These are phyloP conservation scores for Porpolomopsis calyptriformis DNA, from an alignment of 768 basidiomycete genomes.

Conservation along the genomic window DNA sequence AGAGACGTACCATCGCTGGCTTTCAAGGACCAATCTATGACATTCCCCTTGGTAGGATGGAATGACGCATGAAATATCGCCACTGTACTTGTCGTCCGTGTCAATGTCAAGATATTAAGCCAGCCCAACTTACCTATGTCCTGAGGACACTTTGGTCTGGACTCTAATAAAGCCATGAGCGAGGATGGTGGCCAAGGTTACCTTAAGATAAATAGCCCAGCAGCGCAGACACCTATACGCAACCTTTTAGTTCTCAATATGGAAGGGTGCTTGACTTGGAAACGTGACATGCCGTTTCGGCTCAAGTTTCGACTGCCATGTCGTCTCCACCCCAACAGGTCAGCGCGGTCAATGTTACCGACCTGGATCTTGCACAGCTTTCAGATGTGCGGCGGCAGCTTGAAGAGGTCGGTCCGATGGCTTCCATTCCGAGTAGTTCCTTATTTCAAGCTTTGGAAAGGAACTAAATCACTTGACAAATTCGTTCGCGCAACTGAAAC, in stretches of 20 bases:
- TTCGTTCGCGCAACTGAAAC: constrained; percentile 87
- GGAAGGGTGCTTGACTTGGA: too few relatives aligned
- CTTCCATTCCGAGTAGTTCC: constrained; percentile 1
- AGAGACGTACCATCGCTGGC: constrained; percentile 47
- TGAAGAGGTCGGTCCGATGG: constrained; percentile 58
- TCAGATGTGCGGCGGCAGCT: constrained; percentile 84
- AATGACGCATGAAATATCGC: constrained; percentile 80
- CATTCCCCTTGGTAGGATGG: constrained; percentile 72
- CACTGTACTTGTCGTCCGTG: constrained; percentile 33
- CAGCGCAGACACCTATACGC: too few relatives aligned
- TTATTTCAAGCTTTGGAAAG: constrained; percentile 30
- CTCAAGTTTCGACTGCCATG: constrained; percentile 17
- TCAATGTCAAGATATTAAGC: not conserved
- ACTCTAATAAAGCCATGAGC: constrained; percentile 16
- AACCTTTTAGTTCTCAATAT: too few relatives aligned
- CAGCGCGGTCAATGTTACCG: constrained; percentile 67
- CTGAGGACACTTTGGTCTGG: constrained; percentile 30
- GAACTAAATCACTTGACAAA: constrained; percentile 87
- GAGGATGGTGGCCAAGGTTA: not conserved
- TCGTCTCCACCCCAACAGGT: constrained; percentile 55
- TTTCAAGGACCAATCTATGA: constrained; percentile 70
- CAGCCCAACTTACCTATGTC: constrained; percentile 36
- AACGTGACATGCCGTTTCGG: too few relatives aligned
- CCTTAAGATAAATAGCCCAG: not conserved
- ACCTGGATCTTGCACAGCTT: constrained; percentile 80